Evolutionary conservation across 2,329 filamentous ascomycete species (phyloP), one percentile per base, ranked within the genome.

Genomic region (Fusarium sp.): DNA sequence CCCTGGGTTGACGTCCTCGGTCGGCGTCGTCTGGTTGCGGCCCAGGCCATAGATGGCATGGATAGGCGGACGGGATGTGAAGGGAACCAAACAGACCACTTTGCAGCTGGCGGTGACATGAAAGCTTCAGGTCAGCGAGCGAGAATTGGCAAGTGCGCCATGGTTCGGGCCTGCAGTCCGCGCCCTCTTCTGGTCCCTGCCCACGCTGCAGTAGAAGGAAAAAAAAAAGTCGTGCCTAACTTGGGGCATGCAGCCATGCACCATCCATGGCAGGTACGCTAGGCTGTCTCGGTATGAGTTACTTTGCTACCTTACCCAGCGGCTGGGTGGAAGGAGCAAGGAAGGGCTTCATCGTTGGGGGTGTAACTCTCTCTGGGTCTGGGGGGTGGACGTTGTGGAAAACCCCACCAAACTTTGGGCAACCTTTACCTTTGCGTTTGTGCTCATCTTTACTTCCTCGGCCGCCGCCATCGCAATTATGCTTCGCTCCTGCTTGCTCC

Each of bases 71-170:
- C n/a, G 53, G 34, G 34, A 20, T 27, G 18, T 5, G 33, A 25
- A 25, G 20, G 29, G 44, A 54, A 50, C 55, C 56, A 64, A 61
- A 69, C 67, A 64, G 65, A 50, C 67, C 65, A 70, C 62, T 46
- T 62, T 29, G 38, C 40, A 36, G 54, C 50, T 58, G 36, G 56
- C 58, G 55, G 58, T 73, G 71, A 73, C 71, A 70, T 72, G 69
- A 73, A 73, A 72, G 67, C 67, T 73, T 74, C 72, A 58, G 63
- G 58, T 62, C 61, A 66, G 67, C 58, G 27, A 44, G 20, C 14
- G 20, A 60, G 29, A 58, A 54, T 49, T 54, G 59, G 59, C 60
- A 54, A 55, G 38, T 58, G 54, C 40, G 36, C 60, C 58, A 51
- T 57, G 62, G 40, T 49, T 58, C 63, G 57, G 46, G 23, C 46